phyloP scores from a whole-genome alignment of 805 yeast species.

The Sugiyamaella smithiae region DNA sequence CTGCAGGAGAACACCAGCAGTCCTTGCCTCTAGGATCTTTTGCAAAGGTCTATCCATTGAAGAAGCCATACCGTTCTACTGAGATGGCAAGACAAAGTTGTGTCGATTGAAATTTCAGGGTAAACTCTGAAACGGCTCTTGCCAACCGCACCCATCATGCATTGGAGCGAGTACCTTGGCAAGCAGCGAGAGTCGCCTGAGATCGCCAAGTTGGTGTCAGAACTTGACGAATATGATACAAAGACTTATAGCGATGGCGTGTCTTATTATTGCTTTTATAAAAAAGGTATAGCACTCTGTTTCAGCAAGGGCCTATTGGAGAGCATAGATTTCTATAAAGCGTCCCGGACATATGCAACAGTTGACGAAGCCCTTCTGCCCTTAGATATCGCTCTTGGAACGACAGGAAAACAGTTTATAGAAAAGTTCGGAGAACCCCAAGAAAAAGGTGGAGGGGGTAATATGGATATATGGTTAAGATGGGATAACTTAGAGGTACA shows the following conservation, averaged over 20 bases:
- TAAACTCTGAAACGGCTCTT: slow-evolving; percentile 1
- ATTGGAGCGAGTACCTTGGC: neutral
- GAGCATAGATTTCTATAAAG: slow-evolving; percentile 37
- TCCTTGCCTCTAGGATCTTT: slow-evolving; percentile 46
- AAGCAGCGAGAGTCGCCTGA: neutral
- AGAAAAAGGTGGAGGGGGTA: slow-evolving; percentile 45
- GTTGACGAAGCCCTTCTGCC: slow-evolving; percentile 15
- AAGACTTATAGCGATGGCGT: slow-evolving; percentile 18
- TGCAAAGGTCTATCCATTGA: slow-evolving; percentile 48
- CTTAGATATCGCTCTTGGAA: slow-evolving; percentile 11
- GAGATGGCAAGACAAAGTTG: no score
- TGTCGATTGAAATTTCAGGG: slow-evolving; percentile 1
- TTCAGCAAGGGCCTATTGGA: slow-evolving; percentile 27
- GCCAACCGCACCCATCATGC: neutral
- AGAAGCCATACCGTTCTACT: no score
- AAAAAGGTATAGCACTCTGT: slow-evolving; percentile 23
- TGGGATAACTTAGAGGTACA: slow-evolving; percentile 40
- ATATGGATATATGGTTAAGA: slow-evolving; percentile 41
- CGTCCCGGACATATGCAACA: slow-evolving; percentile 23
- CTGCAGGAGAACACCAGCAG: slow-evolving; percentile 54
- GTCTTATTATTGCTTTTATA: slow-evolving; percentile 23
- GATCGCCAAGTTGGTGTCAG: neutral
- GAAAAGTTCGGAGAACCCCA: slow-evolving; percentile 39
- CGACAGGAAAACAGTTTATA: slow-evolving; percentile 35
- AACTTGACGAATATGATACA: slow-evolving; percentile 5